phyloP scores from a whole-genome alignment of 176 grass and related monocot species.

The Alopecurus myosuroides region DNA sequence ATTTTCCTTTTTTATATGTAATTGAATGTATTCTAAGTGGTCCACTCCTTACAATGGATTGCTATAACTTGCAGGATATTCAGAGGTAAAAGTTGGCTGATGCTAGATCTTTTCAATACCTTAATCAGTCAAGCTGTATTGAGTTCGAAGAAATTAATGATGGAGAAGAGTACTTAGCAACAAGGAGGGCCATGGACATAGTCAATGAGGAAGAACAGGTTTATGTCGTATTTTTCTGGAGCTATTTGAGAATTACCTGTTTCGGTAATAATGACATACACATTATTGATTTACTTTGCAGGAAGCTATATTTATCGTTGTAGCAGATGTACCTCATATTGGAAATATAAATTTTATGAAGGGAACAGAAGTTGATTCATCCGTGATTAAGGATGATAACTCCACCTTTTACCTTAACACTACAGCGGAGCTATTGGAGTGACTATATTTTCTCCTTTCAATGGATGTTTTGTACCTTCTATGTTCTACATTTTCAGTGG shows the following conservation, averaged over 20 bases:
- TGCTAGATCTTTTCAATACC: no score
- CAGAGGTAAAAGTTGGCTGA: no score
- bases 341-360: slow-evolving; percentile 49
- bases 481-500: no score
- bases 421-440: no score
- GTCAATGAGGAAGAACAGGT: slow-evolving; percentile 85
- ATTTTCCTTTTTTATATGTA: no score
- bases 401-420: no score
- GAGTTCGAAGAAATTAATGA: slow-evolving; percentile 68
- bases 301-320: slow-evolving; percentile 79
- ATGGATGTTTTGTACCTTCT: no score
- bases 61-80: no score
- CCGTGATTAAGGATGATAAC: not conserved
- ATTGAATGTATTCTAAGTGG: no score
- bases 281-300: slow-evolving; percentile 36
- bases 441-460: no score
- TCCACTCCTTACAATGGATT: no score
- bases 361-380: not conserved
- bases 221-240: not conserved
- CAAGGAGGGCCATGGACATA: slow-evolving; percentile 97
- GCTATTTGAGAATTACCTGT: slow-evolving; percentile 20
- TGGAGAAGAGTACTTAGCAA: slow-evolving; percentile 92
- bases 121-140: slow-evolving; percentile 56
- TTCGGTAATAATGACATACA: not conserved
- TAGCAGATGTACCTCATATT: slow-evolving; percentile 82